phyloP scores from a whole-genome alignment of 1,284 basidiomycete species.

The Neonothopanus nambi region DNA sequence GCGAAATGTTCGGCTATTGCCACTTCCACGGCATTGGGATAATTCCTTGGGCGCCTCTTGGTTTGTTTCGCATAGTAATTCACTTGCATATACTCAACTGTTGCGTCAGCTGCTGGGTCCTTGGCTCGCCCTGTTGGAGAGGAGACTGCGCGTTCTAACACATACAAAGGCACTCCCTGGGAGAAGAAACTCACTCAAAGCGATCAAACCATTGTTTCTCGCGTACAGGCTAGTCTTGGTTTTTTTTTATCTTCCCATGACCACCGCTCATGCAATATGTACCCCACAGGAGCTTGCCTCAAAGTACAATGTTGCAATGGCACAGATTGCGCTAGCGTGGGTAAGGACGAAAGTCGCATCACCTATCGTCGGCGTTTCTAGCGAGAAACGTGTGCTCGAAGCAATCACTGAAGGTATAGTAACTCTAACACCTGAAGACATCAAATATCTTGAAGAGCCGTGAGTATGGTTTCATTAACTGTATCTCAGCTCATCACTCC shows the following conservation, averaged over 20 bases:
- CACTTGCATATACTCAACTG: no score
- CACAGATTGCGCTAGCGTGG: neutral
- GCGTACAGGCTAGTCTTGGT: neutral
- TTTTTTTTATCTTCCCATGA: no score
- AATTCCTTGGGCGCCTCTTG: slow-evolving; percentile 42
- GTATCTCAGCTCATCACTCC: no score
- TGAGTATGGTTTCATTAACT: neutral
- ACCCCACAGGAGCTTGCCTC: neutral
- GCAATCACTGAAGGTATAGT: neutral
- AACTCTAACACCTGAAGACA: neutral
- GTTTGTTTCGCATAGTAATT: neutral
- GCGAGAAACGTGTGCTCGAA: neutral
- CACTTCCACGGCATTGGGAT: slow-evolving; percentile 46
- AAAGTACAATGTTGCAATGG: slow-evolving; percentile 1
- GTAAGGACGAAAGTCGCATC: neutral
- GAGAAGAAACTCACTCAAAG: neutral
- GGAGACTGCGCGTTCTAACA: neutral
- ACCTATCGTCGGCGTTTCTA: neutral
- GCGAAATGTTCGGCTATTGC: slow-evolving; percentile 49
- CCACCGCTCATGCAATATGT: neutral
- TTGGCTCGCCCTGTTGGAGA: neutral
- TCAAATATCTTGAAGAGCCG: slow-evolving; percentile 1
- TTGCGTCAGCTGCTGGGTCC: neutral
- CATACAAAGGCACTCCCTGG: slow-evolving; percentile 2
- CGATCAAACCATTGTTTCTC: neutral